Evolutionary conservation across 805 yeast genomes (phyloP), one percentile per base, ranked within the genome.

Genomic region (Metschnikowia matae): DNA sequence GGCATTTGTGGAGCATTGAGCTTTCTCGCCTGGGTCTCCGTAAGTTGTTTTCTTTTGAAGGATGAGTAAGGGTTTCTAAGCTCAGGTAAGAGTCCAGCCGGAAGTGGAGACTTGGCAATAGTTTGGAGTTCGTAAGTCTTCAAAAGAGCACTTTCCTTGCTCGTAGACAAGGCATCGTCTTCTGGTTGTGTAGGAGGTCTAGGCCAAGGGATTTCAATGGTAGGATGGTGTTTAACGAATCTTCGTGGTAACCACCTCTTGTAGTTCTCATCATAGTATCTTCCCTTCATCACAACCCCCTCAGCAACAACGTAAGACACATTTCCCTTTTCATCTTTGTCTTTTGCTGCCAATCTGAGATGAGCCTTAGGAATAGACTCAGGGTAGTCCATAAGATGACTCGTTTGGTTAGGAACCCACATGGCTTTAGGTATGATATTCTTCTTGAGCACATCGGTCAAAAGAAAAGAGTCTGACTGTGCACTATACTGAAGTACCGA

Each of bases 131-230:
- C 85, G 66, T 75, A 87, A 3, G 97, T 83, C 65, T 89, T 85
- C 59, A 82, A 87, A 54, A 83, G 79, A 2, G 81, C 89, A 2
- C 71, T 67, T 8, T 73, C 80, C 29, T 79, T 77, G 5, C 68
- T 64, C 1, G 96, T 87, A 3, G 84, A 80, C 55, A 80, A 72
- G 31, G 63, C 69, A 46, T 83, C 84, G 56, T 84, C 89, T 54
- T 79, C 80, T 0, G 61, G 57, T 31, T 75, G 82, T 33, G 54
- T 52, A 15, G 72, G 68, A 1, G 94, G 91, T 58, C 80, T 78
- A 36, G 97, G 97, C 96, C 96, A 92, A 48, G 97, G 97, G 46
- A 91, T 83, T 21, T 83, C 80, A 48, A 89, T 71, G 47, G 82
- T 78, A 39, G 79, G 81, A 59, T 85, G 84, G 57, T 87, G 83